Percentiles rank a stretch among this genome's conserved stretches.
Conservation (phyloP, 78 protist genomes). For the Capsaspora owczarzaki region DNA sequence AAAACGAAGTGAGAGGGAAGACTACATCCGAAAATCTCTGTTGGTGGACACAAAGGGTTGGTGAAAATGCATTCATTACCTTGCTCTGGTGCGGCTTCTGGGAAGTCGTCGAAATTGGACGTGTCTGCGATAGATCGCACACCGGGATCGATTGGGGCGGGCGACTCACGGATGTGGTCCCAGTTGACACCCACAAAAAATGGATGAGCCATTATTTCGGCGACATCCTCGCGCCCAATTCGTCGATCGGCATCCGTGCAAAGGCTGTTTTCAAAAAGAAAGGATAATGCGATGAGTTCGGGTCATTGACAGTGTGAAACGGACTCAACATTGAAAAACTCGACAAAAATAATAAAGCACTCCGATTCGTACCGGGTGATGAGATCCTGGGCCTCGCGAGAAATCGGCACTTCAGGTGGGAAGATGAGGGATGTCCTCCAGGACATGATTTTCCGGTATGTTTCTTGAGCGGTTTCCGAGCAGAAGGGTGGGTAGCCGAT, state of each 20-base stretch:
- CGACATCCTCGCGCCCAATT: slow-evolving; percentile 24
- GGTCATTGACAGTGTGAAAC: too few relatives aligned
- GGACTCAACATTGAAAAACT: too few relatives aligned
- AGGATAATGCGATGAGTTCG: too few relatives aligned
- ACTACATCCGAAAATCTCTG: too few relatives aligned
- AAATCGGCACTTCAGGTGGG: slow-evolving; percentile 24
- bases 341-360: too few relatives aligned
- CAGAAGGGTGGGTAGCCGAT: slow-evolving; percentile 70
- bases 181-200: slow-evolving; percentile 81
- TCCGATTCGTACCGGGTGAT: neutral
- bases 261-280: too few relatives aligned
- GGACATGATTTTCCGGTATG: slow-evolving; percentile 3
- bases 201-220: slow-evolving; percentile 69
- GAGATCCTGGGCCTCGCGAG: slow-evolving; percentile 18
- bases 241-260: neutral
- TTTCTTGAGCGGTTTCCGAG: slow-evolving; percentile 37
- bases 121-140: slow-evolving; percentile 22
- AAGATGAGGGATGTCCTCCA: slow-evolving; percentile 37
- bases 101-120: slow-evolving; percentile 27
- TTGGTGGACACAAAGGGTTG: neutral
- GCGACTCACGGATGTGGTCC: slow-evolving; percentile 26
- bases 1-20: too few relatives aligned
- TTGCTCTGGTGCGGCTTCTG: neutral
- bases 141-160: slow-evolving; percentile 13
- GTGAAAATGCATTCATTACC: neutral